These are phyloP conservation scores for Eremothecium sinecaudum DNA, from an alignment of 1,139 yeast species.

Conservation along the genomic window DNA sequence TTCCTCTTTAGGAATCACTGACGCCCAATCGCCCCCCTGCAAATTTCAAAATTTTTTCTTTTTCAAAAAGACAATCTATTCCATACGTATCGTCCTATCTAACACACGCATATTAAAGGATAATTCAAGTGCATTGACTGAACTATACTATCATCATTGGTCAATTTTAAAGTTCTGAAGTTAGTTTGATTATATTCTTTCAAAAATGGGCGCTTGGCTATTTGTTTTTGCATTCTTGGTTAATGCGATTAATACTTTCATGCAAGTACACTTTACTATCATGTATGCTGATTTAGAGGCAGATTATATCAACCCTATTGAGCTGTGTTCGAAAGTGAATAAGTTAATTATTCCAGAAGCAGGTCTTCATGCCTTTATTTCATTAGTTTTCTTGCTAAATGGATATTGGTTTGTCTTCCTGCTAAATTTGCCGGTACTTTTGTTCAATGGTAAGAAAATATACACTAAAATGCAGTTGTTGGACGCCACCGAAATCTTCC, in stretches of 20 bases:
- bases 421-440: slow-evolving; percentile 76
- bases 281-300: slow-evolving; percentile 90
- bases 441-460: slow-evolving; percentile 66
- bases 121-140: too few species aligned
- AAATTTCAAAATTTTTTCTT: too few species aligned
- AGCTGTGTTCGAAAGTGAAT: slow-evolving; percentile 86
- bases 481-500: slow-evolving; percentile 96
- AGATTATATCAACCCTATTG: slow-evolving; percentile 94
- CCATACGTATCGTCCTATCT: too few species aligned
- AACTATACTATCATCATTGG: too few species aligned
- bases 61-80: too few species aligned
- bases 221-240: slow-evolving; percentile 77
- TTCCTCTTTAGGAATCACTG: too few species aligned
- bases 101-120: too few species aligned
- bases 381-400: slow-evolving; percentile 65
- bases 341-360: slow-evolving; percentile 90
- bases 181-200: too few species aligned
- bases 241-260: slow-evolving; percentile 78
- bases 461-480: slow-evolving; percentile 72
- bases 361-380: slow-evolving; percentile 64
- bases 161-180: too few species aligned
- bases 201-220: slow-evolving; percentile 39
- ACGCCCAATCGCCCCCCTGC: too few species aligned
- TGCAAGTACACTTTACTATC: slow-evolving; percentile 87
- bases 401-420: slow-evolving; percentile 92